Evolutionary conservation across 345 rosid species (phyloP), one percentile per base, ranked within the genome.

Genomic region (Salix koriyanagi): DNA sequence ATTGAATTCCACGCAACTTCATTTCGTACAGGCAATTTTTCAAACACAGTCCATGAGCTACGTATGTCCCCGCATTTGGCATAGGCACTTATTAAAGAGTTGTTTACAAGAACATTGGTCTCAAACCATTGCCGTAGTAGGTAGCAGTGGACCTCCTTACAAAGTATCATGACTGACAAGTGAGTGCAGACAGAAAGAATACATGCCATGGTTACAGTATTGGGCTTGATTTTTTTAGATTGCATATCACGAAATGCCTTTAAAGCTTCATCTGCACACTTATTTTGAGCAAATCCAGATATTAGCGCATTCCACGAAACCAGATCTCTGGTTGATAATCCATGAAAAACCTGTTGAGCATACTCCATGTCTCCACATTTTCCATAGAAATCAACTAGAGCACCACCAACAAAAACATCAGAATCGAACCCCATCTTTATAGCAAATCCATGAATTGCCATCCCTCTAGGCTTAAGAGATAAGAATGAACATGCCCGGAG

Each of bases 121-220:
- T 73, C 77, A 41, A 73, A 69, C 28, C 83, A 83, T 73, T 79
- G 85, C 77, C 85, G 77, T 15, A 86, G 77, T 48, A 83, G 12
- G 71, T 86, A 81, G 80, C 89, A 76, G 56, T 88, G 89, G 65
- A 81, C 79, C 81, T 81, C 87, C 83, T 84, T 84, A 58, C 87
- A 83, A 67, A 78, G 68, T 28, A n/a, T 79, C 79, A 71, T 50
- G 19, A 75, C 77, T 25, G 86, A 81, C 72, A 84, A 65, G 68
- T 77, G 80, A 61, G 83, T 74, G 52, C 86, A 81, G 54, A 74
- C 82, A 70, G 89, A 84, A 68, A 86, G 86, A 77, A 84, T 60
- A 21, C 85, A 84, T 66, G 89, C 81, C 37, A 74, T 28, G n/a
- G 89, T 84, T 50, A 86, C 86, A 21, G 80, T 18, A 70, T 78